Conservation (phyloP, 2,329 filamentous ascomycete species). For the Periconia digitata region DNA sequence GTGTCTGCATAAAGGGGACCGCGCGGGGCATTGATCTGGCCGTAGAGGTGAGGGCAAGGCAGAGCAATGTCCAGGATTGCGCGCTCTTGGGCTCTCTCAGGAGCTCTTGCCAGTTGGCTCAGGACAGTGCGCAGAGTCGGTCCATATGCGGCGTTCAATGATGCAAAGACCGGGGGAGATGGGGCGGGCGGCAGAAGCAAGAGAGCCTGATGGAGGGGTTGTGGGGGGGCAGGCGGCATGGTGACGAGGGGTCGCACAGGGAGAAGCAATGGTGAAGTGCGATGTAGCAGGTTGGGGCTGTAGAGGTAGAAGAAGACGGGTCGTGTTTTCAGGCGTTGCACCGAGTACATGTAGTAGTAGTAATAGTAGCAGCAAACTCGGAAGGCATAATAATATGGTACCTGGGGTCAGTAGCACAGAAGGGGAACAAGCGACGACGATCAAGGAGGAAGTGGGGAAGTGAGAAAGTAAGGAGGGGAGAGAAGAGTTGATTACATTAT, state of each 20-base stretch:
- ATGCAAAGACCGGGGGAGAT: constrained; percentile 40
- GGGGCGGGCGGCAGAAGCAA: constrained; percentile 51
- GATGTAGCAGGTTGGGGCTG: neutral
- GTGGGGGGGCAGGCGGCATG: constrained; percentile 30
- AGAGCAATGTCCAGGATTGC: constrained; percentile 63
- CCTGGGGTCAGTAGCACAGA: too few relatives aligned
- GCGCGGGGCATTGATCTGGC: constrained; percentile 53
- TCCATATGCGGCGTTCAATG: constrained; percentile 48
- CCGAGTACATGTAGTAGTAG: neutral
- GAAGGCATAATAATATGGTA: too few relatives aligned
- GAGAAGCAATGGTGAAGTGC: neutral
- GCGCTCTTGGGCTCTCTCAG: constrained; percentile 27
- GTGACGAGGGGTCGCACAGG: constrained; percentile 20
- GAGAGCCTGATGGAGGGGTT: constrained; percentile 29
- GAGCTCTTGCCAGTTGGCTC: constrained; percentile 41
- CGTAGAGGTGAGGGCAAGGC: constrained; percentile 62
- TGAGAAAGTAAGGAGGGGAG: neutral
- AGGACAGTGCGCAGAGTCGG: constrained; percentile 47
- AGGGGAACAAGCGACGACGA: too few relatives aligned
- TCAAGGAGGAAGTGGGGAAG: neutral
- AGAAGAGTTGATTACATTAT: neutral
- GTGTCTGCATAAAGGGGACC: constrained; percentile 65
- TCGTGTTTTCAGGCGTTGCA: neutral
- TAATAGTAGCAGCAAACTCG: neutral
- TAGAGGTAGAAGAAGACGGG: neutral